These are phyloP conservation scores for Picea mariana DNA, from an alignment of 83 land plant genomes.

Conservation along the genomic window DNA sequence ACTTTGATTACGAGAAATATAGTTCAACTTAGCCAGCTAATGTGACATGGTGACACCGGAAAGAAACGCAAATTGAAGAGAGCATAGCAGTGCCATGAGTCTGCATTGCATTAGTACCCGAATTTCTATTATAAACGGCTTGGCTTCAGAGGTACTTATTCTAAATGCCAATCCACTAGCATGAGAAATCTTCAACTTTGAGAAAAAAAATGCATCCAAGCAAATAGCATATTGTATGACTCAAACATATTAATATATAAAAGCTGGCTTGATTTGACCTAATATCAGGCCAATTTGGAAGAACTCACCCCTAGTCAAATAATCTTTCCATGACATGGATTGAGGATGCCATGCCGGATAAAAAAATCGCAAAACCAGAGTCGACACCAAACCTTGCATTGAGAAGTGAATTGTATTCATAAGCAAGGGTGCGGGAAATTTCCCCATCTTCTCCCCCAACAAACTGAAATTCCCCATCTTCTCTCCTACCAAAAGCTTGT, in stretches of 20 bases:
- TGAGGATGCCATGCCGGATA: constrained; percentile 41
- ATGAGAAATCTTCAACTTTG: neutral
- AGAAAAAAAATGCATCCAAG: neutral
- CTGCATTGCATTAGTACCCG: neutral
- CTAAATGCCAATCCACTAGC: neutral
- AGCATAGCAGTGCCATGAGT: neutral
- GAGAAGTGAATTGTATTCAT: constrained; percentile 73
- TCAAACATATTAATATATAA: neutral
- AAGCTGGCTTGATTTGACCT: neutral
- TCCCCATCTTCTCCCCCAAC: constrained; percentile 66
- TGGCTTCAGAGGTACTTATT: neutral
- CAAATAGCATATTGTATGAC: neutral
- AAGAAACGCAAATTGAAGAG: neutral
- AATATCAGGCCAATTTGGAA: neutral
- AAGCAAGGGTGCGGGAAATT: constrained; percentile 72
- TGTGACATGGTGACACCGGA: neutral
- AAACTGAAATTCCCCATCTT: constrained; percentile 55
- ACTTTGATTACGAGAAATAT: neutral
- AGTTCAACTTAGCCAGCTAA: neutral
- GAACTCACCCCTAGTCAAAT: constrained; percentile 48
- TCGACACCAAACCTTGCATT: constrained; percentile 75
- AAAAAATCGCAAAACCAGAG: constrained; percentile 44
- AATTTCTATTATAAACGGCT: neutral
- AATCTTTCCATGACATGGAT: constrained; percentile 70
- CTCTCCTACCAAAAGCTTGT: constrained; percentile 51